Conservation (phyloP, 108 stramenopile genomes). For the Cyclotella cryptica region DNA sequence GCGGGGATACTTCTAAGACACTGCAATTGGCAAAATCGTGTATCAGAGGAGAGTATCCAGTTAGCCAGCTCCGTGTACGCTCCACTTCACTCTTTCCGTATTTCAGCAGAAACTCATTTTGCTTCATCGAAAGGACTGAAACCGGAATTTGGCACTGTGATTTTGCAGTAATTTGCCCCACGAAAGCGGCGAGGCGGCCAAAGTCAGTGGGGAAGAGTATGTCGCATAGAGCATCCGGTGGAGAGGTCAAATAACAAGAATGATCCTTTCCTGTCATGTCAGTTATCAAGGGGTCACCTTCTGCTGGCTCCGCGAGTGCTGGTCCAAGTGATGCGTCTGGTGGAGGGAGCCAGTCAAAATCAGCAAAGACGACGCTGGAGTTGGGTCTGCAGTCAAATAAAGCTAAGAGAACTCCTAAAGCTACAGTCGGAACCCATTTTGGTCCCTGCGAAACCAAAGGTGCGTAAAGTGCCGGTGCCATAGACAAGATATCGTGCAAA, state of each 20-base stretch:
- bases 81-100: constrained; percentile 69
- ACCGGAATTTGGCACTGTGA: not conserved
- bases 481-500: constrained; percentile 54
- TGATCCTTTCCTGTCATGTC: constrained; percentile 80
- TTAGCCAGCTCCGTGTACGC: constrained; percentile 78
- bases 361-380: constrained; percentile 67
- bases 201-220: constrained; percentile 89
- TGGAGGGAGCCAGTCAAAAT: constrained; percentile 80
- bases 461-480: constrained; percentile 45
- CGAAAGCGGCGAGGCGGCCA: constrained; percentile 51
- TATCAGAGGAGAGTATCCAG: constrained; percentile 80
- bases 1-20: constrained; percentile 62
- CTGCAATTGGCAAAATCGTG: constrained; percentile 87
- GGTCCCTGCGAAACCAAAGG: constrained; percentile 39
- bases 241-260: constrained; percentile 66
- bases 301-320: constrained; percentile 38
- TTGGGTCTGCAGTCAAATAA: constrained; percentile 65
- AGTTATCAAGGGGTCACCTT: constrained; percentile 79
- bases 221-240: constrained; percentile 62
- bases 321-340: constrained; percentile 27
- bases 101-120: constrained; percentile 68
- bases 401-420: constrained; percentile 65
- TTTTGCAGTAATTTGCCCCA: constrained; percentile 16
- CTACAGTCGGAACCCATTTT: constrained; percentile 81
- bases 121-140: constrained; percentile 61